Percentiles rank a stretch among this genome's conserved stretches.
phyloP scores from a whole-genome alignment of 441 rosid genomes.

The Theobroma grandiflorum region DNA sequence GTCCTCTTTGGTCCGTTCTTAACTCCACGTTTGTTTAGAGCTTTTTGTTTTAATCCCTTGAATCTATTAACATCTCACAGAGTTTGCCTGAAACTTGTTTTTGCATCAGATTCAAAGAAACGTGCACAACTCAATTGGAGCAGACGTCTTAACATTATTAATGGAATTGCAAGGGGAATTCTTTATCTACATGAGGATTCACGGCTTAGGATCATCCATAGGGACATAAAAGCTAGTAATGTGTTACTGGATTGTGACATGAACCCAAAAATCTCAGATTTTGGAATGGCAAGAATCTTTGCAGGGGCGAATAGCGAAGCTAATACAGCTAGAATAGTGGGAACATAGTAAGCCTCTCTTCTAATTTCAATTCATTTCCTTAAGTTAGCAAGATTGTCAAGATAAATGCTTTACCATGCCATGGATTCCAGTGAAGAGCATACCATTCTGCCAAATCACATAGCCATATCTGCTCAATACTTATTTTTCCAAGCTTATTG shows the following conservation, averaged over 20 bases:
- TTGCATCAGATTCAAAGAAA: conserved; percentile 34
- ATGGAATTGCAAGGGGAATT: conserved; percentile 48
- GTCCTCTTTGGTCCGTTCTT: conserved; percentile 42
- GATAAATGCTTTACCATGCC: not conserved
- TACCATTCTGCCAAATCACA: not conserved
- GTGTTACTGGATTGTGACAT: conserved; percentile 41
- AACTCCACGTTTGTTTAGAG: not conserved
- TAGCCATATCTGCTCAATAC: not conserved
- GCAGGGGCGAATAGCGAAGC: conserved; percentile 34
- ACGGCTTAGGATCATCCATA: conserved; percentile 47
- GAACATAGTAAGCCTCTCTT: conserved; percentile 44
- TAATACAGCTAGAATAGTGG: conserved; percentile 44
- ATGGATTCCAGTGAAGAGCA: too few species aligned
- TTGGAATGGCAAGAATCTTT: conserved; percentile 54
- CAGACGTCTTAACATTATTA: conserved; percentile 41
- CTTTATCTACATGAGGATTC: conserved; percentile 60
- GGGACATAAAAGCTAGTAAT: conserved; percentile 53
- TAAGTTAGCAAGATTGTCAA: not conserved
- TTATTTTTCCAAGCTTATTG: conserved; percentile 1
- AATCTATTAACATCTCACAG: not conserved
- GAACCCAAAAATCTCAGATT: conserved; percentile 60
- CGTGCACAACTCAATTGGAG: conserved; percentile 41
- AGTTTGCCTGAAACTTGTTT: not conserved
- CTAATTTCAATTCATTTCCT: not conserved
- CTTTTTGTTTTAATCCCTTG: not conserved